Evolutionary conservation across 495 filamentous ascomycete genomes (phyloP), one percentile per base, ranked within the genome.

Genomic region (Filosporella fistucella): DNA sequence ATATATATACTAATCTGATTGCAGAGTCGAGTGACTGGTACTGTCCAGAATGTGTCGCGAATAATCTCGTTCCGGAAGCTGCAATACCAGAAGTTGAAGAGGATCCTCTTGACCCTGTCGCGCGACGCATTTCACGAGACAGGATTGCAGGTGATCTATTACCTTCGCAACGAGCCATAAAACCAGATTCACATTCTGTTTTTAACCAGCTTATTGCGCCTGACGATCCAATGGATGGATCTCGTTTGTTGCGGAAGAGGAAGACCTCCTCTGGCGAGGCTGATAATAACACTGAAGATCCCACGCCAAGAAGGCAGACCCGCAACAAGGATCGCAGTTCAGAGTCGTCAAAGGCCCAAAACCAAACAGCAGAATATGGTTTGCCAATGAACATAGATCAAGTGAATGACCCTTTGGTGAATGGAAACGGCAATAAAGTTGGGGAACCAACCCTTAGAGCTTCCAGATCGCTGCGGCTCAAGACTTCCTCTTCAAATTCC

Each of bases 151-250:
- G 84, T 44, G 88, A 94, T 64, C 70, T 95, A 16, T 70, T 95
- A 18, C 88, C 88, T 30, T 70, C 85, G 23, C 81, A 86, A 36
- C 76, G 80, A 38, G 58, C 71, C 10, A 71, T 82, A 47, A 84
- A 87, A 52, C 81, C 85, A n/a, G 85, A 82, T 22, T 88, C 88
- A 7, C 86, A 94, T 60, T 91, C 89, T 0, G 80, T 94, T 30
- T 95, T 94, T 64, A 88, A 87, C 54, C 74, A 83, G 68, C 68
- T 89, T 17, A 83, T 89, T 26, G 76, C 89, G 24, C 79, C 86
- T 43, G 88, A 89, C 41, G 88, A 94, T 56, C 76, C 86, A 11
- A 75, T 91, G 68, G 88, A 94, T 63, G 89, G 89, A 35, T 89
- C 89, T 2, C 83, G 90, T 42, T 78, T 88, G 36, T 68, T 96